phyloP scores from a whole-genome alignment of 805 yeast species.

The Candida pini region DNA sequence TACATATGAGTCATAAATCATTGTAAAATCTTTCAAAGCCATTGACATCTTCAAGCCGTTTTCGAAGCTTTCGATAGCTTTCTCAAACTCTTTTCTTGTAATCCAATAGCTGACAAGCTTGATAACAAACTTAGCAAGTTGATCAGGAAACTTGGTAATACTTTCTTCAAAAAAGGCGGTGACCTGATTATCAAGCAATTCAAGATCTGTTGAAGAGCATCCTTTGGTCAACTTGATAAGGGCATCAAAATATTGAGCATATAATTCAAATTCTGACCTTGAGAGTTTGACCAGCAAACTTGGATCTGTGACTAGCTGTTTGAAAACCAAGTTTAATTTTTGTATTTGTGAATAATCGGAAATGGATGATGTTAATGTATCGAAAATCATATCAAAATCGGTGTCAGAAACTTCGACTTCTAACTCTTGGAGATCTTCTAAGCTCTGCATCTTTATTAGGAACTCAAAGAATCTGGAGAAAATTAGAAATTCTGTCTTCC shows the following conservation, averaged over 20 bases:
- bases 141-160: conserved; percentile 50
- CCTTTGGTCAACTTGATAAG: conserved; percentile 20
- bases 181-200: conserved; percentile 4
- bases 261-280: conserved; percentile 42
- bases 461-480: conserved; percentile 30
- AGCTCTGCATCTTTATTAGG: conserved; percentile 4
- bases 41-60: conserved; percentile 40
- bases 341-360: conserved; percentile 6
- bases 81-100: conserved; percentile 29
- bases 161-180: conserved; percentile 29
- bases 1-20: conserved; percentile 55
- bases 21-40: conserved; percentile 57
- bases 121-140: conserved; percentile 42
- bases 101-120: conserved; percentile 45
- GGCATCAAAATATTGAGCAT: conserved; percentile 40
- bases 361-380: conserved; percentile 25
- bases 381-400: conserved; percentile 28
- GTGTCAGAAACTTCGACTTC: conserved; percentile 1
- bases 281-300: conserved; percentile 30
- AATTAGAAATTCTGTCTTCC: conserved; percentile 30
- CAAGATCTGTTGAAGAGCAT: not conserved
- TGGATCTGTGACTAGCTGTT: conserved; percentile 29
- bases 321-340: conserved; percentile 21
- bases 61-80: conserved; percentile 41
- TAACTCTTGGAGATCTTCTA: not conserved